A percentile compares a stretch with the other conserved stretches of the same genome.
phyloP scores from a whole-genome alignment of 257 asterid genomes.

The Solanum microdontum region DNA sequence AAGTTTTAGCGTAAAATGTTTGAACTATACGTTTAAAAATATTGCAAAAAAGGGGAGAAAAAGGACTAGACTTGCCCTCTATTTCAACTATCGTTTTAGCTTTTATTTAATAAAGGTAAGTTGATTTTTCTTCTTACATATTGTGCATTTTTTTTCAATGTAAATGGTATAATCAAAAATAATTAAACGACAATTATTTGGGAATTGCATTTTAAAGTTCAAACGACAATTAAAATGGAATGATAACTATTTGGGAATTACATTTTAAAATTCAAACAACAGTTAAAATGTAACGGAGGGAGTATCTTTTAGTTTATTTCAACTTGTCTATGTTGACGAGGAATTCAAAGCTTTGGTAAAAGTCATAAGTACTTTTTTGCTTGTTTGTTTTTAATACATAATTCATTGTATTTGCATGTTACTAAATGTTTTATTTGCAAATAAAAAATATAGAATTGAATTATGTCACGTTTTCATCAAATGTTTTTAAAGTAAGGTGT shows the following conservation, averaged over 20 bases:
- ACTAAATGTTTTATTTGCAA: not conserved
- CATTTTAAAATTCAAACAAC: too few species aligned
- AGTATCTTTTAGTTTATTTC: not conserved
- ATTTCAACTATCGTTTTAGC: not conserved
- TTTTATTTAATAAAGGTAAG: not conserved
- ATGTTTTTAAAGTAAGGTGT: not conserved
- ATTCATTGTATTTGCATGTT: not conserved
- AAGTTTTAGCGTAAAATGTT: not conserved
- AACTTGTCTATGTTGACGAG: not conserved
- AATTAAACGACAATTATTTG: not conserved
- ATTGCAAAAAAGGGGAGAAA: not conserved
- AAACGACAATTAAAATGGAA: not conserved
- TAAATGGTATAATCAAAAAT: not conserved
- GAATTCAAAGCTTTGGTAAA: not conserved
- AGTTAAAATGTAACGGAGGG: not conserved
- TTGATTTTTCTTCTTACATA: not conserved
- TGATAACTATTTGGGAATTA: not conserved
- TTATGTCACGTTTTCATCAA: not conserved
- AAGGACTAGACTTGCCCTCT: not conserved
- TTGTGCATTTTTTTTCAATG: not conserved
- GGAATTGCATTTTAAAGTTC: not conserved
- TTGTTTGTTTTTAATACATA: not conserved
- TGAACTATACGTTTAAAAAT: not conserved
- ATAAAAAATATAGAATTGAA: not conserved
- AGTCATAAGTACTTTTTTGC: not conserved